Evolutionary conservation across 768 basidiomycete genomes (phyloP), one percentile per base, ranked within the genome.

Genomic region (Pholiota molesta): DNA sequence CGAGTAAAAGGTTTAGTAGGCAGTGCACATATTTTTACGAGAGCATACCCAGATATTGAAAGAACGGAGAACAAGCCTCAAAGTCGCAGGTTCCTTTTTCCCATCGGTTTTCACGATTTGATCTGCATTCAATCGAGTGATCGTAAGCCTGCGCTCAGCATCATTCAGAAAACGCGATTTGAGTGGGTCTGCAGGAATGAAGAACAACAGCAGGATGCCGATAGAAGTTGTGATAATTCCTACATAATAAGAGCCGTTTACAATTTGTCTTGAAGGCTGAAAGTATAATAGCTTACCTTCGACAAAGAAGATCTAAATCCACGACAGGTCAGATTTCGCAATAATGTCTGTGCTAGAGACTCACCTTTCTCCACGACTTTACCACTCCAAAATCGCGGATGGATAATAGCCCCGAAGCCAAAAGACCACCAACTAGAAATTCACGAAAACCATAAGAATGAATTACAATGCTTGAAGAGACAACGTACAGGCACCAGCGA

Each of bases 321-420:
- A 16, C 13, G 29, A 45, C 7, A n/a, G 56, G 21, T 31, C 42
- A n/a, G 19, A 35, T 16, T 14, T 37, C 35, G 35, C 35, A 37
- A 13, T 37, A 37, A 37, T 13, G 13, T 37, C 11, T 37, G 14
- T 37, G 35, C 14, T 37, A 37, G 14, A 1, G 35, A 71, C 53
- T 35, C 23, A 39, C 73, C 68, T 76, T 76, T 61, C 73, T 64
- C 75, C 75, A 76, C n/a, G 71, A 66, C 26, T 55, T 70, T 3
- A 75, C 68, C n/a, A 61, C 58, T 2, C 74, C 74, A 53, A 76
- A 67, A 54, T 76, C 73, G 6, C 62, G 57, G 1, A 76, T 52
- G 2, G 66, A 65, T 9, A 76, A 64, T 28, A 76, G 65, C 21
- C 75, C 74, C 7, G 75, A 76, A 3, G 75, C 74, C 21, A 76